Base-by-base conservation (phyloP, 108 stramenopile genomes). In the Cyclostephanos tholiformis region DNA sequence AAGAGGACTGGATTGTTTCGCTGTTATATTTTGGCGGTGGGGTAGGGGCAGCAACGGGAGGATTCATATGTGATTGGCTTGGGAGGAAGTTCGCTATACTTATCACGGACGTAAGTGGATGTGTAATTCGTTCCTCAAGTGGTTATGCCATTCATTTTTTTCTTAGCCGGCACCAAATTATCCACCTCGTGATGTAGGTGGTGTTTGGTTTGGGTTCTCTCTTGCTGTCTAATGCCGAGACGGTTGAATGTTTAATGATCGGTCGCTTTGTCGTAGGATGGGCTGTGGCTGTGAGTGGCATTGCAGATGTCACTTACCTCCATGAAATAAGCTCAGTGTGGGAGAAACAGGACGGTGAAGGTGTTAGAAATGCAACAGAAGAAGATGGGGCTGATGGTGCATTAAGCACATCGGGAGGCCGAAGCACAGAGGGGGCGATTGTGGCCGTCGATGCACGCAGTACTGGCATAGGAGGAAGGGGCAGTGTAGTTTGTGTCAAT, bases 401-500 rank as follows among this genome's bases (percentile, higher is more conserved):
- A 46, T 1, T 46, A 11, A 62, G 38, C 20, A 38, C 36, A 46
- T 12, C 52, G 17, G 49, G 27, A 20, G 44, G 13, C 13, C 44
- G 16, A 46, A 46, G 16, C 44, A 46, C 44, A 46, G 51, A 46
- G 25, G 67, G n/a, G 19, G 29, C 32, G 29, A 2, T 19, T 29
- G 35, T 67, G 27, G 6, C 48, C 50, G 36, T 19, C 32, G 36
- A 51, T 13, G 49, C 61, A 71, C 41, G 16, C 11, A 50, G 43
- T 41, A 11, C 1, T 17, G 53, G 41, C 13, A 53, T 58, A 43
- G 68, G 86, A 65, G 87, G 69, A 67, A 72, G 91, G 46, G 91
- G 91, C 20, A 63, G 82, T n/a, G 89, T 91, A 58, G 91, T 91
- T 4, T 83, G 83, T 44, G 86, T 86, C 19, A 91, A 91, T 67